Base-by-base conservation (phyloP, 139 green algal genomes). In the Diplosphaera chodatii region DNA sequence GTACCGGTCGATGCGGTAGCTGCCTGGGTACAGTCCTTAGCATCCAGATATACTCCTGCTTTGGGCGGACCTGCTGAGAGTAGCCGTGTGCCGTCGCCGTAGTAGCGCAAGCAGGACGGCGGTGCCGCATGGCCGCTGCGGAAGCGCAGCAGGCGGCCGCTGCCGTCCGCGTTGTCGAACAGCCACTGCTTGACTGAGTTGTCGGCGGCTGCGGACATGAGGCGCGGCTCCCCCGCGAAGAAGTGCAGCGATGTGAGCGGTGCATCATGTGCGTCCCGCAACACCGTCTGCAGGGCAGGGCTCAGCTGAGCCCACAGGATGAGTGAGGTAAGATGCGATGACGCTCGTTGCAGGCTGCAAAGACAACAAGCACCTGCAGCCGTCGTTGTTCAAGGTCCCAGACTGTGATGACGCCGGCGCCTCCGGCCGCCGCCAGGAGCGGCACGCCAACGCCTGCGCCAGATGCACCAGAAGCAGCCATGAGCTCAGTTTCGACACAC, bases 111-210 rank as follows among this genome's bases (percentile, higher is more conserved):
- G 8, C 83, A 48, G 30, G 82, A 81, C 55, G 94, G 94, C 15
- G 94, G 93, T 23, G 87, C 86, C 10, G 76, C 77, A 84, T 98
- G 95, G 1, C 95, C 95, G 28, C 68, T 75, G 30, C 94, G 83
- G 82, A 96, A 98, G 59, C 89, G 82, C 66, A 99, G 87, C 75
- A 98, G 82, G 6, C 85, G 81, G 10, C 82, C 80, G 13, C 77
- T 64, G 33, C 81, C 85, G 29, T 94, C 89, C 0, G 71, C 63
- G 22, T 72, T 76, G 74, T 98, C 92, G 63, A 98, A 93, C 40
- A 97, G 84, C 94, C 93, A 98, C 63, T 98, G 90, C 86, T 97
- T 97, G 28, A 97, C 40, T 30, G 84, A 78, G 86, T 99, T 98
- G 87, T 98, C 95, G 0, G 72, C 82, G 2, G 71, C 89, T 18